These are phyloP conservation scores for Fraxinus xanthoxyloides DNA, from an alignment of 305 asterid species.

Conservation along the genomic window DNA sequence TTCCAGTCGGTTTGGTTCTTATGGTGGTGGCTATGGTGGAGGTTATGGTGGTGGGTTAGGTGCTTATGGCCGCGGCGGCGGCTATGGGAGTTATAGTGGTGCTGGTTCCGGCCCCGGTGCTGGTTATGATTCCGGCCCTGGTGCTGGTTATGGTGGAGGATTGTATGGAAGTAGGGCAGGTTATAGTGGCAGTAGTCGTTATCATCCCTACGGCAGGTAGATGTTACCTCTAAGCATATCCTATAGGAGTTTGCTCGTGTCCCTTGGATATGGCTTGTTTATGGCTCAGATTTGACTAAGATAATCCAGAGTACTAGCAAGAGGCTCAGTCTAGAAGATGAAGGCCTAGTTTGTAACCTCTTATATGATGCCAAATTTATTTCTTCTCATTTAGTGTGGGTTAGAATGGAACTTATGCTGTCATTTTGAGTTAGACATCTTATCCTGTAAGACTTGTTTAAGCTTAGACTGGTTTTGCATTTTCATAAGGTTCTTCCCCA, in stretches of 20 bases:
- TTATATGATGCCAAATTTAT: conserved; percentile 27
- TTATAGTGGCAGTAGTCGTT: conserved; percentile 86
- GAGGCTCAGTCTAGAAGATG: conserved; percentile 55
- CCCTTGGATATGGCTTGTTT: conserved; percentile 53
- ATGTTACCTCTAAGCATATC: conserved; percentile 50
- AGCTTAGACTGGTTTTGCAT: conserved; percentile 28
- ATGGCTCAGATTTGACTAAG: conserved; percentile 55
- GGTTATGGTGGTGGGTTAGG: conserved; percentile 61
- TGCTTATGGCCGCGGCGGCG: conserved; percentile 39
- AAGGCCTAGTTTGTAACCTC: conserved; percentile 40
- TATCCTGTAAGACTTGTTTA: conserved; percentile 39
- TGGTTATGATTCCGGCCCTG: conserved; percentile 81
- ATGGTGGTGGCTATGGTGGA: conserved; percentile 80
- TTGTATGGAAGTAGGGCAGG: conserved; percentile 92
- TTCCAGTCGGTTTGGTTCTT: conserved; percentile 74
- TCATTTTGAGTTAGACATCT: conserved; percentile 36
- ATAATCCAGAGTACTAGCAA: conserved; percentile 53
- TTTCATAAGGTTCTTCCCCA: not conserved
- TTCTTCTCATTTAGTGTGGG: conserved; percentile 14
- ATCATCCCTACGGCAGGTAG: conserved; percentile 95
- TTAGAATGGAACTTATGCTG: conserved; percentile 34
- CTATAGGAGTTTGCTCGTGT: conserved; percentile 59
- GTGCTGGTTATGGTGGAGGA: conserved; percentile 69
- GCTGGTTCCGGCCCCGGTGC: conserved; percentile 67
- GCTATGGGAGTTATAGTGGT: conserved; percentile 28